Percentiles rank a stretch among this genome's conserved stretches.
Conservation (phyloP, 768 basidiomycete species). For the Dioszegia aurantiaca region DNA sequence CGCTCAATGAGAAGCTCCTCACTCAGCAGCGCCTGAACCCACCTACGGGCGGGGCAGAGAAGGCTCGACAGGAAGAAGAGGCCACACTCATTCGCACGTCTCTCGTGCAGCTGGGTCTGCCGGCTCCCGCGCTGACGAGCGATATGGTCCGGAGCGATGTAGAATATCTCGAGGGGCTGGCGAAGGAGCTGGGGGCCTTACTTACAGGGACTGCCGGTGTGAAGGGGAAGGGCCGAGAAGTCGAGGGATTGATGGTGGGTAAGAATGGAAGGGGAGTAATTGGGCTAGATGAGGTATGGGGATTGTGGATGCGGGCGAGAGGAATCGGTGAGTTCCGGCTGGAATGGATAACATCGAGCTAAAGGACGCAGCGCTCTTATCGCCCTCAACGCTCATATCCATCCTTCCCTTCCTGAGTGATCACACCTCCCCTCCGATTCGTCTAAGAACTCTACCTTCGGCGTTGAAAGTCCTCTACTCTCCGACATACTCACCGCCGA, state of each 20-base stretch:
- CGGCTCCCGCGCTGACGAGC: constrained; percentile 76
- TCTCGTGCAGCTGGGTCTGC: constrained; percentile 81
- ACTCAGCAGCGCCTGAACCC: constrained; percentile 47
- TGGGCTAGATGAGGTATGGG: constrained; percentile 90
- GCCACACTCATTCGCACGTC: constrained; percentile 84
- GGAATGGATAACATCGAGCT: neutral
- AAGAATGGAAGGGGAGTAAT: constrained; percentile 66
- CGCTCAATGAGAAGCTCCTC: constrained; percentile 78
- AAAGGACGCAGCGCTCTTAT: constrained; percentile 67
- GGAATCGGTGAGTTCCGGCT: constrained; percentile 69
- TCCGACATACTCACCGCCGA: constrained; percentile 65
- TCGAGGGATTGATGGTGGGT: constrained; percentile 67
- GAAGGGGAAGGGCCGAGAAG: constrained; percentile 7
- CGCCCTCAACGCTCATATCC: constrained; percentile 79
- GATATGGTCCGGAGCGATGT: constrained; percentile 84
- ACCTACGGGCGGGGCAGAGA: constrained; percentile 11
- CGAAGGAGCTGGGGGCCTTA: constrained; percentile 73
- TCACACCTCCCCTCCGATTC: constrained; percentile 68
- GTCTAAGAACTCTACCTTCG: constrained; percentile 65
- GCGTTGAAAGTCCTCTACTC: constrained; percentile 80
- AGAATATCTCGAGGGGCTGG: constrained; percentile 74
- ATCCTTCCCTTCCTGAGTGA: constrained; percentile 66
- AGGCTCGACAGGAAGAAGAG: constrained; percentile 27
- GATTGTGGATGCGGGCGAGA: constrained; percentile 87
- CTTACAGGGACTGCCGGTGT: constrained; percentile 57